A percentile compares a stretch with the other conserved stretches of the same genome.
These are phyloP conservation scores for Botrytis cinerea DNA, from an alignment of 2,329 filamentous ascomycete genomes.

Conservation along the genomic window DNA sequence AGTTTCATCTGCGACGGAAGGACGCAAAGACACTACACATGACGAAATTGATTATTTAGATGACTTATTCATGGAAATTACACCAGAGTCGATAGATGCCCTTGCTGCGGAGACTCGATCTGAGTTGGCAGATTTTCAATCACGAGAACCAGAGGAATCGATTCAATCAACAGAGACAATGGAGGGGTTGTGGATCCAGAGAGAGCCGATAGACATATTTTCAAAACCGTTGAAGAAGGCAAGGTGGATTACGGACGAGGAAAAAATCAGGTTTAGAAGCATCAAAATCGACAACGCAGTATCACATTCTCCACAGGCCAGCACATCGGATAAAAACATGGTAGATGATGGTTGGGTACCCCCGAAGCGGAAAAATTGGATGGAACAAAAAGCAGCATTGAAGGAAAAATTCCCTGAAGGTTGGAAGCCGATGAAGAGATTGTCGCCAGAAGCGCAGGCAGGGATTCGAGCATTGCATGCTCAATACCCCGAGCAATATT, in stretches of 20 bases:
- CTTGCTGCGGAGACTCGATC: constrained; percentile 32
- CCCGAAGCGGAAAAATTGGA: constrained; percentile 60
- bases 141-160: background rate
- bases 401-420: constrained; percentile 76
- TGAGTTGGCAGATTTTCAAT: constrained; percentile 9
- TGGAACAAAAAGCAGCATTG: constrained; percentile 71
- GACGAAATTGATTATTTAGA: constrained; percentile 5
- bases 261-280: constrained; percentile 16
- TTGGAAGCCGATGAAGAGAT: constrained; percentile 80
- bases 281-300: constrained; percentile 24
- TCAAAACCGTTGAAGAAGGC: constrained; percentile 1
- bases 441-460: constrained; percentile 90
- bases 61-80: constrained; percentile 41
- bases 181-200: background rate
- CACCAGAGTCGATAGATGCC: constrained; percentile 43
- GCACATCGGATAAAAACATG: constrained; percentile 15
- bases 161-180: background rate
- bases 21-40: background rate
- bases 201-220: constrained; percentile 13
- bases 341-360: constrained; percentile 28
- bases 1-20: background rate
- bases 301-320: constrained; percentile 19
- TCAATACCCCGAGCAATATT: constrained; percentile 76
- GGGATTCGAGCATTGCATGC: constrained; percentile 82
- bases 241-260: constrained; percentile 15